A percentile compares a stretch with the other conserved stretches of the same genome.
Evolutionary conservation across 495 filamentous ascomycete genomes (phyloP).

Genomic region (Poronia punctata): DNA sequence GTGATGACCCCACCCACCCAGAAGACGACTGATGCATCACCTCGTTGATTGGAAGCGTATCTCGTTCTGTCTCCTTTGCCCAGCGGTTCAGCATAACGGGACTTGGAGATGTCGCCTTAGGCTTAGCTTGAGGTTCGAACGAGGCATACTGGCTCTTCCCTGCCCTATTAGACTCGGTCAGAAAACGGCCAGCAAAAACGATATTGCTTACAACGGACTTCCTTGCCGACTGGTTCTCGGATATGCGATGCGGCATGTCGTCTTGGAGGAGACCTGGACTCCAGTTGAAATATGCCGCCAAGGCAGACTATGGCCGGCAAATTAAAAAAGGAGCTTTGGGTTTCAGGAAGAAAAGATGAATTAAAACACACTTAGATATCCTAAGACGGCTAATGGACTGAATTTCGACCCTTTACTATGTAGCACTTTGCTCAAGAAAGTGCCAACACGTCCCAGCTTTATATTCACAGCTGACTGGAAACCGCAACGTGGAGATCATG

Average conservation of each 20-base stretch:
- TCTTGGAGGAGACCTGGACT: neutral
- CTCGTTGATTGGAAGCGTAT: slow-evolving; percentile 36
- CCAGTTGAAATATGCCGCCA: neutral
- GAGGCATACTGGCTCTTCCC: too few species aligned
- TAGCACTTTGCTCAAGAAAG: neutral
- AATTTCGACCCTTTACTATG: too few species aligned
- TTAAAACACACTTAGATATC: slow-evolving; percentile 3
- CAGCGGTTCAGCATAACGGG: slow-evolving; percentile 32
- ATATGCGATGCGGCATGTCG: slow-evolving; percentile 22
- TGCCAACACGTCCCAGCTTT: slow-evolving; percentile 3
- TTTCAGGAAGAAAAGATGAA: slow-evolving; percentile 2
- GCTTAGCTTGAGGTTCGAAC: slow-evolving; percentile 5
- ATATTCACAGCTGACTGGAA: slow-evolving; percentile 5
- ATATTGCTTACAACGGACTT: slow-evolving; percentile 16
- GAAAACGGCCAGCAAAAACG: slow-evolving; percentile 2
- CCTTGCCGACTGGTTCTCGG: slow-evolving; percentile 12
- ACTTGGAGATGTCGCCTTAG: slow-evolving; percentile 8
- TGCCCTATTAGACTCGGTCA: slow-evolving; percentile 14
- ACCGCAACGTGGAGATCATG: too few species aligned
- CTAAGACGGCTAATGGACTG: slow-evolving; percentile 4
- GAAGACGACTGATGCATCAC: slow-evolving; percentile 18
- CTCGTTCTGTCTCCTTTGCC: slow-evolving; percentile 27
- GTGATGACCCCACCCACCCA: slow-evolving; percentile 11
- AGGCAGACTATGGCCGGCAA: too few species aligned
- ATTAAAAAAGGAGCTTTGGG: neutral